phyloP scores from a whole-genome alignment of 2,329 filamentous ascomycete genomes.

The Akanthomyces uredinophilus region DNA sequence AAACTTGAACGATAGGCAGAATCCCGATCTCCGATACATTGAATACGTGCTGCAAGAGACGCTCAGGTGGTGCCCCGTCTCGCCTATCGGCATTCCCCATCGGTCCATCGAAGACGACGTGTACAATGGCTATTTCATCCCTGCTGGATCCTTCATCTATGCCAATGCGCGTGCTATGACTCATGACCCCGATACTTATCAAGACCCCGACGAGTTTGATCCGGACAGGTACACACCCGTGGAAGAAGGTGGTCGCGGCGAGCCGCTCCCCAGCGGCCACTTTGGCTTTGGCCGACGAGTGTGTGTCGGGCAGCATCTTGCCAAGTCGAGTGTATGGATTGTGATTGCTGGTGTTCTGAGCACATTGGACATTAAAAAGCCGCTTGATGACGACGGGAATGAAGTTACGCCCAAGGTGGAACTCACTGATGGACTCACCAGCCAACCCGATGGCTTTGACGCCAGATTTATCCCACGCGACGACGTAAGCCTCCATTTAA shows the following conservation, averaged over 20 bases:
- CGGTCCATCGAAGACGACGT: slow-evolving; percentile 48
- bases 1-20: slow-evolving; percentile 36
- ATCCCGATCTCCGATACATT: slow-evolving; percentile 36
- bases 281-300: slow-evolving; percentile 50
- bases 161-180: slow-evolving; percentile 43
- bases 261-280: slow-evolving; percentile 41
- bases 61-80: slow-evolving; percentile 39
- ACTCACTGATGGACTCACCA: slow-evolving; percentile 24
- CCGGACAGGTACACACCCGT: slow-evolving; percentile 38
- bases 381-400: slow-evolving; percentile 29
- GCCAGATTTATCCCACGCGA: slow-evolving; percentile 24
- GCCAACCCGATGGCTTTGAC: slow-evolving; percentile 23
- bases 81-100: slow-evolving; percentile 50
- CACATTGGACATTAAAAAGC: slow-evolving; percentile 30
- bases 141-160: slow-evolving; percentile 43
- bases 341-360: slow-evolving; percentile 36
- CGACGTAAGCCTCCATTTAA: slow-evolving; percentile 1
- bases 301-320: slow-evolving; percentile 46
- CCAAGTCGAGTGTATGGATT: slow-evolving; percentile 39
- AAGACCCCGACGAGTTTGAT: slow-evolving; percentile 38
- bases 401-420: slow-evolving; percentile 27
- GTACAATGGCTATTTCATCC: slow-evolving; percentile 53
- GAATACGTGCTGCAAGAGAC: slow-evolving; percentile 43
- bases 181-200: slow-evolving; percentile 35
- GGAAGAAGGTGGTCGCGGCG: slow-evolving; percentile 34